Conservation (phyloP, 1,284 basidiomycete genomes). For the Irpex rosettiformis region DNA sequence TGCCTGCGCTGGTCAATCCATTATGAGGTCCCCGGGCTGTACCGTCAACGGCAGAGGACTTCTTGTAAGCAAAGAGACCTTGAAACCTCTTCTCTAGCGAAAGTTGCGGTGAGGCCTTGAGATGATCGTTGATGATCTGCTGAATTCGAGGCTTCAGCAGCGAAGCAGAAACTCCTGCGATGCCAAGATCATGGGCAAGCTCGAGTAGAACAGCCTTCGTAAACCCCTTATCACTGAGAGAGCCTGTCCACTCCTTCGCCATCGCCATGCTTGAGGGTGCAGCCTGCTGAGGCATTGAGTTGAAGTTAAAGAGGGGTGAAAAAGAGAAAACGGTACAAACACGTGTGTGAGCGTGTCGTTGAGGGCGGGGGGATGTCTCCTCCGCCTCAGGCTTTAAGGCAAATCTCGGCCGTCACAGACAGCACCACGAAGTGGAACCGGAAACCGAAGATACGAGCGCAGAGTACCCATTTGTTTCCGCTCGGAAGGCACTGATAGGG, state of each 20-base stretch:
- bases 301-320: not conserved
- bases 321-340: too few species aligned
- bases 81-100: not conserved
- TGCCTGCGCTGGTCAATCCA: not conserved
- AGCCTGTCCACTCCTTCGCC: not conserved
- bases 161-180: not conserved
- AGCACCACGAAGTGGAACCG: too few species aligned
- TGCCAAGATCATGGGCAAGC: not conserved
- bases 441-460: too few species aligned
- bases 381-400: too few species aligned
- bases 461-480: too few species aligned
- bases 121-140: not conserved
- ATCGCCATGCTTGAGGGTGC: not conserved
- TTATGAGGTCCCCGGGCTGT: not conserved
- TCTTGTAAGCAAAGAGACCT: not conserved
- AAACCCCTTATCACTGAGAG: not conserved
- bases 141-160: not conserved
- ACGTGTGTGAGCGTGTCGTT: too few species aligned
- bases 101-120: not conserved
- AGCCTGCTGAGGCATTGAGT: not conserved
- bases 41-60: not conserved
- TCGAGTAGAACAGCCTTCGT: not conserved
- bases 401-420: too few species aligned
- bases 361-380: too few species aligned
- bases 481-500: too few species aligned